Evolutionary conservation across 1,284 basidiomycete genomes (phyloP), one percentile per base, ranked within the genome.

Genomic region (Cerioporus squamosus): DNA sequence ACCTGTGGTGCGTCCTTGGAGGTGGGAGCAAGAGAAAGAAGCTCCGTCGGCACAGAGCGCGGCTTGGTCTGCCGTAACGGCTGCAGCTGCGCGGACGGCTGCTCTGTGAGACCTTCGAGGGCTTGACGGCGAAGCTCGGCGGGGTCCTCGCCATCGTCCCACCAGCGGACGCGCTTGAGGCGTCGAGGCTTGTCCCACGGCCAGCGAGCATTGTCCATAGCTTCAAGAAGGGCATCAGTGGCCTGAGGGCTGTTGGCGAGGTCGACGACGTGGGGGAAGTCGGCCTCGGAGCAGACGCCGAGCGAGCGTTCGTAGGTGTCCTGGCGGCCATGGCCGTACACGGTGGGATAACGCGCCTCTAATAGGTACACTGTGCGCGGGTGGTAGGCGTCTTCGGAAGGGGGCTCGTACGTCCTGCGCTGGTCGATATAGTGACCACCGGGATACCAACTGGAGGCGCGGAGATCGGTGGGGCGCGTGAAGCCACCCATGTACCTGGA

Each of bases 201-300:
- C 77, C 78, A 79, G 33, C 68, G 70, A 2, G 77, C 77, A 44
- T 75, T 75, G 61, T 80, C 78, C 77, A 79, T 76, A 42, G 60
- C 53, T 53, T 73, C 59, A 24, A 67, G 49, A 33, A 61, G 44
- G 1, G 62, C 45, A 8, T 9, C 24, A 5, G 68, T 61, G 42
- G 67, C 59, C 17, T 42, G 26, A 8, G 26, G 38, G 49, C 73
- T 70, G 64, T 79, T 77, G 62, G 73, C 71, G 18, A 55, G 51
- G 18, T 66, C 55, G n/a, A 75, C 50, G 17, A 76, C 59, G 18
- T 62, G 65, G 14, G 71, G 69, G 14, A 75, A 70, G 49, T 75
- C 73, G 38, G 57, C 59, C 54, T 74, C 73, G 40, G 71, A 69
- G 65, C 77, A 79, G 6, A 75, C 66, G n/a, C 72, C 76, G 46